phyloP scores from a whole-genome alignment of 176 grass and related monocot species.

The Coix lacrymajobi region DNA sequence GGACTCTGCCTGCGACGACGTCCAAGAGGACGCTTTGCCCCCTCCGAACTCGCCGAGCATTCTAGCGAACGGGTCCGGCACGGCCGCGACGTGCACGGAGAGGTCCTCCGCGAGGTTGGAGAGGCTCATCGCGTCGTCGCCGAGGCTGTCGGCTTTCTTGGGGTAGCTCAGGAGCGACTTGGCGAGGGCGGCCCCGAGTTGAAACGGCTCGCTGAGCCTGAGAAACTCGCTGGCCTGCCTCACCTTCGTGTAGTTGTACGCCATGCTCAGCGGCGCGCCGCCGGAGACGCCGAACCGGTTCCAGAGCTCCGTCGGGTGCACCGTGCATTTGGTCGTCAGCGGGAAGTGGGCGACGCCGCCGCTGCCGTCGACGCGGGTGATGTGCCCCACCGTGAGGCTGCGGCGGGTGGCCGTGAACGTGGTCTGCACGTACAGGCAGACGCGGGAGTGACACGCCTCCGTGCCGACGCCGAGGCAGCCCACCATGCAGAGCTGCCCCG shows the following conservation, averaged over 20 bases:
- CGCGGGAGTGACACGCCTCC: constrained; percentile 48
- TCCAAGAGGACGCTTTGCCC: not conserved
- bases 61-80: constrained; percentile 29
- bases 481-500: constrained; percentile 89
- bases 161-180: constrained; percentile 91
- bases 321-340: constrained; percentile 41
- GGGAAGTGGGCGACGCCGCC: constrained; percentile 26
- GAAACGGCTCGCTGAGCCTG: constrained; percentile 56
- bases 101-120: constrained; percentile 63
- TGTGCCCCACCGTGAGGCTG: constrained; percentile 53
- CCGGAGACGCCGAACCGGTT: constrained; percentile 31
- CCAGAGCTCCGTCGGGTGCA: constrained; percentile 55
- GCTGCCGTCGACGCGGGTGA: constrained; percentile 40
- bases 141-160: not conserved
- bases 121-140: constrained; percentile 5
- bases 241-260: constrained; percentile 56
- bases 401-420: constrained; percentile 56
- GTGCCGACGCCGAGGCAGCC: constrained; percentile 53
- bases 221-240: constrained; percentile 49
- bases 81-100: constrained; percentile 39
- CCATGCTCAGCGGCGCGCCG: constrained; percentile 20
- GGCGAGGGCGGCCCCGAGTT: constrained; percentile 51
- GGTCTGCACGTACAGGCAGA: constrained; percentile 72
- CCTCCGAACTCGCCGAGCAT: not conserved
- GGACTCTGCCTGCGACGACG: not conserved